Base-by-base conservation (phyloP, 495 filamentous ascomycete genomes). In the Hyphodiscus hymeniophilus region DNA sequence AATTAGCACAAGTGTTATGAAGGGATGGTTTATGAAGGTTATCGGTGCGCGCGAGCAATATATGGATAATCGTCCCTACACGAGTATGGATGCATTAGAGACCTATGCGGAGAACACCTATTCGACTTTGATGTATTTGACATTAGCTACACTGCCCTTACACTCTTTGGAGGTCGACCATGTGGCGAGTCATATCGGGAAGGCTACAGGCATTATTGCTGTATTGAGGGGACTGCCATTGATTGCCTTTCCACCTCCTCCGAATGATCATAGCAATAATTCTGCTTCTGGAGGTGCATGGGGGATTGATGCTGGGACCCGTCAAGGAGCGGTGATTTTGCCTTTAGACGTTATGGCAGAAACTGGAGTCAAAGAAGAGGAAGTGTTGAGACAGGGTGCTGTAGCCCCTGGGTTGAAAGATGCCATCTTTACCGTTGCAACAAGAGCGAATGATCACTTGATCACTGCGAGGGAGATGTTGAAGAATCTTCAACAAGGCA, bases 391-490 rank as follows among this genome's bases (percentile, higher is more conserved):
- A 2, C 68, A 76, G n/a, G 91, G 89, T 0, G 74, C 83, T 0
- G 70, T 79, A 6, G 91, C 92, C 0, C 68, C 76, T 12, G 90
- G 89, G 0, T 66, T 96, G 7, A 77, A 82, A 30, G 92, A 96
- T 65, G 91, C 90, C 1, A 82, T 98, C 3, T 96, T 97, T 58
- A 72, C 76, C 16, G 89, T 97, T 17, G 92, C 92, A 0, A 97
- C 92, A 0, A 76, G 89, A 26, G 92, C 92, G 4, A 89, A 87
- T 61, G 92, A 98, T 66, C 92, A 98, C 64, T 66, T 97, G 40
- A 94, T 96, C 50, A 97, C 92, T 0, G 91, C 84, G 13, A 71
- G 91, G 51, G 86, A 92, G 62, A 94, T 97, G 92, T 60, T 95
- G 54, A 80, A 76, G 62, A 85, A 85, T 57, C 62, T 95, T 11